phyloP scores from a whole-genome alignment of 2,329 filamentous ascomycete species.

The Thermochaetoides dissita region DNA sequence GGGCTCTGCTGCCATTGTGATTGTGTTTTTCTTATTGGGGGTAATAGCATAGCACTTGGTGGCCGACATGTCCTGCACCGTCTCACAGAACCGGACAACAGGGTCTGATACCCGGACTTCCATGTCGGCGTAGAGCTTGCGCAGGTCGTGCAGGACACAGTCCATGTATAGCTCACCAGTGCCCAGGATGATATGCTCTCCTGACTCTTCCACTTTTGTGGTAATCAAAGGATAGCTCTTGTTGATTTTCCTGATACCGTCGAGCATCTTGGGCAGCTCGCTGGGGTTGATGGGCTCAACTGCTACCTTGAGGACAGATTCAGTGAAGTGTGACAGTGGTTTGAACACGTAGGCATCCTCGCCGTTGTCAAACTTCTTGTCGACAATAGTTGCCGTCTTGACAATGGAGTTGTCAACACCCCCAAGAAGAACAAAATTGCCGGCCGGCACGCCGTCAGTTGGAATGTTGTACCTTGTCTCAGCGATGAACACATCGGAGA shows the following conservation, averaged over 20 bases:
- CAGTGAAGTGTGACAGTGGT: constrained; percentile 84
- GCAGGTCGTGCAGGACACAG: constrained; percentile 88
- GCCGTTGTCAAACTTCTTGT: constrained; percentile 64
- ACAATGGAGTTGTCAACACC: constrained; percentile 97
- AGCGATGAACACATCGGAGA: constrained; percentile 76
- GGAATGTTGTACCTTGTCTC: constrained; percentile 89
- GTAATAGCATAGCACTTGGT: constrained; percentile 97
- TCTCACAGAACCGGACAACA: constrained; percentile 94
- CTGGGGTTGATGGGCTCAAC: constrained; percentile 98
- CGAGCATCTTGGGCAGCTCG: constrained; percentile 95
- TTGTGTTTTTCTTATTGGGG: constrained; percentile 98
- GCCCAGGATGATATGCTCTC: constrained; percentile 86
- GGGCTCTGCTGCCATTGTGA: constrained; percentile 96
- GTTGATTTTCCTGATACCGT: constrained; percentile 90
- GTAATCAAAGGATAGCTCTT: constrained; percentile 93
- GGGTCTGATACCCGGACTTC: constrained; percentile 98
- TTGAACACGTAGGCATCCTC: constrained; percentile 94
- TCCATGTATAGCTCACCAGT: constrained; percentile 99
- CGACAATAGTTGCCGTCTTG: constrained; percentile 85
- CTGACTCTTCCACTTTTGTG: constrained; percentile 95
- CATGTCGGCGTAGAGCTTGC: constrained; percentile 93
- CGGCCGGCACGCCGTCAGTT: constrained; percentile 81
- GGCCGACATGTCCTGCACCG: constrained; percentile 89
- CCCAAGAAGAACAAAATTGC: constrained; percentile 81
- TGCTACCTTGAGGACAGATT: constrained; percentile 94